Evolutionary conservation across 148 eudicot species (phyloP), one percentile per base, ranked within the genome.

Genomic region (Talinum fruticosum): DNA sequence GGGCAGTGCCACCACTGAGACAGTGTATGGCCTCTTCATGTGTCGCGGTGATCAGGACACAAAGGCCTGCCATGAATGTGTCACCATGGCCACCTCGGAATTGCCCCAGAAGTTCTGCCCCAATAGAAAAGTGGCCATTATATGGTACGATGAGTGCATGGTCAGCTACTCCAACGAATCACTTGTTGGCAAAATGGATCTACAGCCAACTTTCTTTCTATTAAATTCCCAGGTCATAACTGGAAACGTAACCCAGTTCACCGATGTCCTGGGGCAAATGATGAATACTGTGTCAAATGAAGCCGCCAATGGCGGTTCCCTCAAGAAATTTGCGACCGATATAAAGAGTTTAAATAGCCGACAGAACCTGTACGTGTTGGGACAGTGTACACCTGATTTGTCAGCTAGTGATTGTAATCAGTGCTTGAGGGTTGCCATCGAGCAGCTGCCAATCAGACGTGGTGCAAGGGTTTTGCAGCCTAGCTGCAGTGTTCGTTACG

Each of bases 101-200:
- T 21, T 81, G 6, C 79, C 84, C 10, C 34, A 49, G 32, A 73
- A 53, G 18, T 24, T 54, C 14, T 64, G 85, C 66, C 81, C 91
- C 32, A 71, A 67, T 44, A 26, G 37, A 15, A 87, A 80, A 35
- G 81, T 71, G 23, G 87, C 85, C 3, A 44, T 84, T 6, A 64
- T 73, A 18, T 77, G 77, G 75, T 80, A 77, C n/a, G 85, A 75
- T 12, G 4, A 54, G 37, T 87, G 89, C 37, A 72, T 82, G 80
- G 44, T 84, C 10, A 69, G 84, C 13, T 84, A 87, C 80, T 84
- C 89, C 0, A 69, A 75, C 75, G 13, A 54, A 28, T 72, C 69
- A 16, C 74, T 84, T 18, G n/a, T 69, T 0, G 81, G 85, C 21
- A 29, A 4, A 12, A 0, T 71, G 59, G 24, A 51, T 8, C 19